Evolutionary conservation across 495 filamentous ascomycete genomes (phyloP).

Genomic region (Aspergillus sclerotioniger): DNA sequence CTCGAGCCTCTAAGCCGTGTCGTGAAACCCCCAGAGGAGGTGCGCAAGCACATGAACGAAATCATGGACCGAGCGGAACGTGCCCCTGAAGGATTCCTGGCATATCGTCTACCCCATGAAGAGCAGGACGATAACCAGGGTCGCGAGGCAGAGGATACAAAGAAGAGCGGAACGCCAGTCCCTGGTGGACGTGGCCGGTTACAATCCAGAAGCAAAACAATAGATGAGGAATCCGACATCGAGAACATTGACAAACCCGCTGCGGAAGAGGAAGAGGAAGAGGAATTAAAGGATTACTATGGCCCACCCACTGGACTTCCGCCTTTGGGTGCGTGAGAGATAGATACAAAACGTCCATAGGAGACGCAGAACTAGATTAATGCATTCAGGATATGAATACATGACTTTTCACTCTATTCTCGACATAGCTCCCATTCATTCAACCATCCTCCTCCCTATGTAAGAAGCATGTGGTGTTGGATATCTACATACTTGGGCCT

Average conservation of each 20-base stretch:
- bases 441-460: too few relatives aligned
- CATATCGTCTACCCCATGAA: slow-evolving; percentile 60
- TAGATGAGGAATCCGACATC: slow-evolving; percentile 38
- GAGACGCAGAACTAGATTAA: too few relatives aligned
- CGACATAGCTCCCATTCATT: too few relatives aligned
- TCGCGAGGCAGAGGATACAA: slow-evolving; percentile 24
- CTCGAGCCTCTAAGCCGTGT: slow-evolving; percentile 73
- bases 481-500: too few relatives aligned
- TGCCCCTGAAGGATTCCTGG: slow-evolving; percentile 65
- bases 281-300: slow-evolving; percentile 45
- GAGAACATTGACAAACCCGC: slow-evolving; percentile 26
- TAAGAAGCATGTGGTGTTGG: too few relatives aligned
- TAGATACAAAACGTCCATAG: neutral
- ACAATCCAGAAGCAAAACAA: slow-evolving; percentile 23
- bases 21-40: slow-evolving; percentile 77
- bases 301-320: slow-evolving; percentile 36
- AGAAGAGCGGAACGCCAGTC: slow-evolving; percentile 26
- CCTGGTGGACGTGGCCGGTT: slow-evolving; percentile 27
- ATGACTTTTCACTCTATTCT: too few relatives aligned
- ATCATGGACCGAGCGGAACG: slow-evolving; percentile 73
- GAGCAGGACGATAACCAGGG: slow-evolving; percentile 13
- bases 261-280: slow-evolving; percentile 38
- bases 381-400: too few relatives aligned
- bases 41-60: slow-evolving; percentile 77
- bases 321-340: slow-evolving; percentile 26